phyloP scores from a whole-genome alignment of 73 alveolate genomes.

The Blepharisma japonicum region DNA sequence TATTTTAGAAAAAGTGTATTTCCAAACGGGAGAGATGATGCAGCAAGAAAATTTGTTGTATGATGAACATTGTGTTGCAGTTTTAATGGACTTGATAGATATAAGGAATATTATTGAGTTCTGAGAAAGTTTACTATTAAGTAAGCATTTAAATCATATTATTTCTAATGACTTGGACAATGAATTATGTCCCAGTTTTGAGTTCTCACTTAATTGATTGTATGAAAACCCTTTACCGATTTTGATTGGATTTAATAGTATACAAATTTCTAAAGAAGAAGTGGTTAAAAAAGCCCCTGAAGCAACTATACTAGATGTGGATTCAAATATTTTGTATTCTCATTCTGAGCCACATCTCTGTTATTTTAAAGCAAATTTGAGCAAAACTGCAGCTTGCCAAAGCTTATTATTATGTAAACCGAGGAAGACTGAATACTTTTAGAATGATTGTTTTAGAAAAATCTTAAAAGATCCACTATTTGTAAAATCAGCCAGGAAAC shows the following conservation, averaged over 20 bases:
- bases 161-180: background rate
- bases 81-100: background rate
- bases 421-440: background rate
- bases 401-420: slow-evolving; percentile 20
- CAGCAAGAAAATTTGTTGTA: background rate
- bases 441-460: background rate
- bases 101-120: slow-evolving; percentile 5
- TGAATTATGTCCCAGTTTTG: background rate
- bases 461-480: background rate
- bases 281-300: background rate
- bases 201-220: background rate
- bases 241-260: slow-evolving; percentile 1
- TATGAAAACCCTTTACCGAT: background rate
- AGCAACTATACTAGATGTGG: background rate
- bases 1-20: background rate
- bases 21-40: background rate
- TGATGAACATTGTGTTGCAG: background rate
- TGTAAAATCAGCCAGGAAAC: background rate
- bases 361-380: background rate
- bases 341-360: background rate
- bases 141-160: background rate
- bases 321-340: slow-evolving; percentile 1
- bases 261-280: slow-evolving; percentile 1
- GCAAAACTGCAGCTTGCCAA: slow-evolving; percentile 12
- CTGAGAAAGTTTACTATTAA: background rate